Base-by-base conservation (phyloP, 1,284 basidiomycete species). In the Ganoderma lingzhi region DNA sequence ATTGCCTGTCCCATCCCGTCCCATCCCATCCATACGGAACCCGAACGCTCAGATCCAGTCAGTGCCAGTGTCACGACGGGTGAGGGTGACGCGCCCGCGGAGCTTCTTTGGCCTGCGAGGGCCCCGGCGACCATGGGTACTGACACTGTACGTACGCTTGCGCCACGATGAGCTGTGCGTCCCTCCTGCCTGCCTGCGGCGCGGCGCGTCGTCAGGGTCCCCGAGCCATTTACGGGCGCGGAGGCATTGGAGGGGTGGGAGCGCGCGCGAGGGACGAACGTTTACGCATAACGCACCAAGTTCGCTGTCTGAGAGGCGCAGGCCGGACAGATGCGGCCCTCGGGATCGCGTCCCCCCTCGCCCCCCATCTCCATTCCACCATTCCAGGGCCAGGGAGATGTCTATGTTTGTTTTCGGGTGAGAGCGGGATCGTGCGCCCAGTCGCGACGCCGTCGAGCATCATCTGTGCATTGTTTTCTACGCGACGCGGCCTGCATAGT, bases 191-290 rank as follows among this genome's bases (percentile, higher is more conserved):
- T 63, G 51, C 51, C 45, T 63, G 37, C 63, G 63, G 9, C 51
- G 51, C 15, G 30, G 55, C 30, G 8, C 65, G 65, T 66, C 59
- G 66, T 58, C 66, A 67, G 66, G 66, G 66, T 67, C 66, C 62
- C 53, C 1, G 32, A 42, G 30, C 66, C 66, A 28, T 67, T 59
- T 48, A 15, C 9, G 61, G 66, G 55, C 48, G 48, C 23, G 37
- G 60, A 37, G 63, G n/a, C 37, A 35, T 55, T 41, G 64, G 55
- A 30, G 64, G 59, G 9, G 6, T 45, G 35, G 35, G 35, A 35
- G 51, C 58, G 39, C 15, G 61, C 4, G 32, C 61, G 28, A 45
- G 56, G 56, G 56, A 10, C 42, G 32, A 32, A 59, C 30, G 64
- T 45, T 48, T 53, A 12, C 32, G 37, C 32, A 37, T 51, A 10